A percentile compares a stretch with the other conserved stretches of the same genome.
These are phyloP conservation scores for Escovopsis sp. DNA, from an alignment of 2,329 filamentous ascomycete species.

Conservation along the genomic window DNA sequence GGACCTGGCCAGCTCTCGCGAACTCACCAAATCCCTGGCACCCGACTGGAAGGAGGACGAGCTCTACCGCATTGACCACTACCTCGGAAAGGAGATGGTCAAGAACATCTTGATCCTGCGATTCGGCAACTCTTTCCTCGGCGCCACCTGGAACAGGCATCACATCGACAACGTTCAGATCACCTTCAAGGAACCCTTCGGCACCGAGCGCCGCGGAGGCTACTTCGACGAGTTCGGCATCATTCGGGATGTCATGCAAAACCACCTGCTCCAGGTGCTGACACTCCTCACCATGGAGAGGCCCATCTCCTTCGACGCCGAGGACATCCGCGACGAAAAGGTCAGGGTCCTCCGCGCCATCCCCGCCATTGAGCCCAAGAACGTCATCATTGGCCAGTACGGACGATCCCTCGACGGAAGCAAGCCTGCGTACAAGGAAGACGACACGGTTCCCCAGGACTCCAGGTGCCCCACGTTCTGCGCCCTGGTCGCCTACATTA, in stretches of 20 bases:
- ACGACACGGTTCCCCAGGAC: slow-evolving; percentile 94
- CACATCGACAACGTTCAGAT: slow-evolving; percentile 99
- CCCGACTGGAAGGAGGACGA: slow-evolving; percentile 99
- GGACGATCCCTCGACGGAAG: slow-evolving; percentile 88
- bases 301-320: slow-evolving; percentile 92
- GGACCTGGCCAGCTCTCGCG: slow-evolving; percentile 83
- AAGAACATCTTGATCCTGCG: slow-evolving; percentile 98
- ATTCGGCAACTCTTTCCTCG: slow-evolving; percentile 98
- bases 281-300: slow-evolving; percentile 96
- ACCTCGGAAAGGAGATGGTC: slow-evolving; percentile 99
- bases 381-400: slow-evolving; percentile 98
- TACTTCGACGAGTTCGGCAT: slow-evolving; percentile 99
- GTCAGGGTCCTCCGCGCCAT: slow-evolving; percentile 90
- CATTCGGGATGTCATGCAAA: slow-evolving; percentile 99
- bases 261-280: slow-evolving; percentile 91
- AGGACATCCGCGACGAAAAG: slow-evolving; percentile 98
- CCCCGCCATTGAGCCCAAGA: slow-evolving; percentile 92
- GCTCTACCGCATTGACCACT: slow-evolving; percentile 98
- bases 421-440: slow-evolving; percentile 97
- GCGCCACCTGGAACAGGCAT: slow-evolving; percentile 96
- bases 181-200: slow-evolving; percentile 98
- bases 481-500: slow-evolving; percentile 93
- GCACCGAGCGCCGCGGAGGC: slow-evolving; percentile 90
- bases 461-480: slow-evolving; percentile 97
- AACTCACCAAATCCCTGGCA: slow-evolving; percentile 86